These are phyloP conservation scores for Oxyria digyna DNA, from an alignment of 148 eudicot species.

Conservation along the genomic window DNA sequence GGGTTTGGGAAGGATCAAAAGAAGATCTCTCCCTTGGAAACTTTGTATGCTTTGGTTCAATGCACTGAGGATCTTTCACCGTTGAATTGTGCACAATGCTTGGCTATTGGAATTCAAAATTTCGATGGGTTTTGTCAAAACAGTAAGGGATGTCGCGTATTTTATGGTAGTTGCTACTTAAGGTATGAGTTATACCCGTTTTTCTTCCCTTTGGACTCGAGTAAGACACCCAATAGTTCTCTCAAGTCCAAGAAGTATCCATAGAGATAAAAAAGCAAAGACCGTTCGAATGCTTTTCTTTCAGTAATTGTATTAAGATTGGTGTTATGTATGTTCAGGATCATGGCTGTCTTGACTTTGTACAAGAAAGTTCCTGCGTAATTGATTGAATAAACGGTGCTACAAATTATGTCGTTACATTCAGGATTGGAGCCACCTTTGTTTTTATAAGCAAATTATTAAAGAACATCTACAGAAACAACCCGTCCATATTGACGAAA, in stretches of 20 bases:
- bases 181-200: constrained; percentile 75
- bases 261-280: not conserved
- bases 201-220: constrained; percentile 32
- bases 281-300: not conserved
- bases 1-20: constrained; percentile 54
- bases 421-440: too few relatives aligned
- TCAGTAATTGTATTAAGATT: not conserved
- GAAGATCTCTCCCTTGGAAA: constrained; percentile 30
- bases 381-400: not conserved
- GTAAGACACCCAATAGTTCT: not conserved
- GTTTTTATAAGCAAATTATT: too few relatives aligned
- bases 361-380: too few relatives aligned
- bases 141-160: constrained; percentile 57
- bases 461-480: too few relatives aligned
- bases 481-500: too few relatives aligned
- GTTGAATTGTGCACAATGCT: constrained; percentile 46
- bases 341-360: too few relatives aligned
- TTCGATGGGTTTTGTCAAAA: constrained; percentile 36
- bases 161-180: constrained; percentile 61
- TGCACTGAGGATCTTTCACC: constrained; percentile 61
- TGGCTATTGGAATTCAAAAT: constrained; percentile 43
- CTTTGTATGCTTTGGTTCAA: constrained; percentile 56
- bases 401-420: not conserved
- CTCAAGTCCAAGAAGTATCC: not conserved
- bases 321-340: too few relatives aligned